Base-by-base conservation (phyloP, 1,139 yeast genomes). In the Oligophagozyma castellii region DNA sequence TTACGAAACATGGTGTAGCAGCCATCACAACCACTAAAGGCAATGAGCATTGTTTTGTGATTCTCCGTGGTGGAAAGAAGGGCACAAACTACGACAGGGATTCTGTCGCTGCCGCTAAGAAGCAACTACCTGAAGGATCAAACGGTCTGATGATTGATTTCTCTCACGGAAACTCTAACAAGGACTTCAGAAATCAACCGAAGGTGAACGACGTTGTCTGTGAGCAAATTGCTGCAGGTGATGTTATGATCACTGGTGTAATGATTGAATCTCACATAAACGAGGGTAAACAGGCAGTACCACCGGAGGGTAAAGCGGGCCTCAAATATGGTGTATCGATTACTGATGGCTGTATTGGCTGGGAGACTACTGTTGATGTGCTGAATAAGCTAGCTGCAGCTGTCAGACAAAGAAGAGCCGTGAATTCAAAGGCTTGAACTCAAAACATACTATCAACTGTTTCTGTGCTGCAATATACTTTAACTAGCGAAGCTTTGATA, bases 1-100 rank as follows among this genome's bases (percentile, higher is more conserved):
- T 89, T 50, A 86, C 96, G 35, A 89, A 89, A 61, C 89, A 81
- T 44, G 98, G 96, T 51, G 70, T 81, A 39, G 95, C 92, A 34
- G 96, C 98, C 34, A 89, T 89, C 57, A 81, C 92, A 40, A 77
- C 93, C 40, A 89, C 98, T 38, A 80, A 77, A 59, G 96, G 96
- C 58, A 86, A 86, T 58, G 73, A 80, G 43, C 73, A 80, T 61
- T 74, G 89, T 55, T 79, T 80, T 56, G 79, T 89, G 42, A 84
- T 89, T 47, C 67, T 89, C 51, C 75, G 98, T 62, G 98, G 98
- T 44, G 96, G 96, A 56, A 84, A 79, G 61, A 67, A 71, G 50
- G 89, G 93, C 42, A 83, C 98, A 29, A 89, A 89, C 61, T 89
- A 73, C 63, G 96, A 84, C 55, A 77, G 73, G 32, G 69, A 65